Evolutionary conservation across 148 eudicot species (phyloP).

Genomic region (Rhododendron ovatum): DNA sequence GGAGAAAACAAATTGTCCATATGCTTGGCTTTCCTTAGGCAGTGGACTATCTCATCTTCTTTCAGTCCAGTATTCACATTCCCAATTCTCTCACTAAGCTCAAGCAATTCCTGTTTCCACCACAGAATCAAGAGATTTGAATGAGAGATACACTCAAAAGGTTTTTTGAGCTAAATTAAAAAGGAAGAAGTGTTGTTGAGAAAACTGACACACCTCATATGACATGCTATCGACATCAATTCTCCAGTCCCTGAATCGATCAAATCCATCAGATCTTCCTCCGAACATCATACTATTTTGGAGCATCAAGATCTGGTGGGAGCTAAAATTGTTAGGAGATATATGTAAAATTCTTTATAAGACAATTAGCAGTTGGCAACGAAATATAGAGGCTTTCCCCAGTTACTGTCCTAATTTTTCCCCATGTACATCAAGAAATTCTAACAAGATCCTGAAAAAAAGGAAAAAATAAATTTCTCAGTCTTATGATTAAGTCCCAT

Average conservation of each 20-base stretch:
- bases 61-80: constrained; percentile 77
- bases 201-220: constrained; percentile 50
- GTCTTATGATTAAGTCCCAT: background rate
- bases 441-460: background rate
- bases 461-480: background rate
- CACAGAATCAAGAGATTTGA: constrained; percentile 1
- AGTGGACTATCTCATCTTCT: constrained; percentile 71
- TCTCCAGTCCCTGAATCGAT: constrained; percentile 66
- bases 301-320: constrained; percentile 69
- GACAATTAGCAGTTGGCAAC: background rate
- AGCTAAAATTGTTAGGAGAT: background rate
- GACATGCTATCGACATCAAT: constrained; percentile 89
- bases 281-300: constrained; percentile 66
- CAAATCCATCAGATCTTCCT: constrained; percentile 59
- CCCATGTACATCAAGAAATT: background rate
- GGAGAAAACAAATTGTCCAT: constrained; percentile 29
- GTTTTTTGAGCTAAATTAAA: background rate
- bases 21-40: constrained; percentile 63
- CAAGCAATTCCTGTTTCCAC: constrained; percentile 66
- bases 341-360: background rate
- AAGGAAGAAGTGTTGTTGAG: background rate
- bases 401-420: background rate
- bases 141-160: background rate
- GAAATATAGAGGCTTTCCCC: background rate
- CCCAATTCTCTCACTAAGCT: constrained; percentile 89